phyloP scores from a whole-genome alignment of 495 filamentous ascomycete species.

The Rostrohypoxylon terebratum region DNA sequence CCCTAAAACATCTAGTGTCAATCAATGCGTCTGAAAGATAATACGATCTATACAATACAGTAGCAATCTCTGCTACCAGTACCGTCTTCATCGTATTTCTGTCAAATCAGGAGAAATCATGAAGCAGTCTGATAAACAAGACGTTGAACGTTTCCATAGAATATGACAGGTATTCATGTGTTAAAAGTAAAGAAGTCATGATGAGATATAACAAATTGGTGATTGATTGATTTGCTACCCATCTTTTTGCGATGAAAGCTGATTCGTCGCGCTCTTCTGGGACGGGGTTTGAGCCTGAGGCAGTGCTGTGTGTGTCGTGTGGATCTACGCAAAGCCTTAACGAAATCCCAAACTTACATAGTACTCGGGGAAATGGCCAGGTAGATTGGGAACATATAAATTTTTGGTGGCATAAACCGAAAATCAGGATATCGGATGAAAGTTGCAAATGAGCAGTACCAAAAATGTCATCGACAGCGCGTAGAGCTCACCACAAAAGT shows the following conservation, averaged over 20 bases:
- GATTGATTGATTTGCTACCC: not conserved
- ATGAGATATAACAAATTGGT: not conserved
- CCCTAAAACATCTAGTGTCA: too few relatives aligned
- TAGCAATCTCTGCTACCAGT: not conserved
- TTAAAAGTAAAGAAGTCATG: too few relatives aligned
- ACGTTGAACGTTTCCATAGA: too few relatives aligned
- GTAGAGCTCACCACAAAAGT: slow-evolving; percentile 38
- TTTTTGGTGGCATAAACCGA: not conserved
- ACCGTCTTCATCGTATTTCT: not conserved
- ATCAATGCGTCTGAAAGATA: too few relatives aligned
- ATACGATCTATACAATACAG: too few relatives aligned
- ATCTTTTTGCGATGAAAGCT: not conserved
- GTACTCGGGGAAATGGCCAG: not conserved
- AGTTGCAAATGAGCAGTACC: not conserved
- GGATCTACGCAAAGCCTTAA: not conserved
- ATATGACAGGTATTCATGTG: too few relatives aligned
- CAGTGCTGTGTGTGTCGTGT: not conserved
- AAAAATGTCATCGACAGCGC: slow-evolving; percentile 8
- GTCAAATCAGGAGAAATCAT: not conserved
- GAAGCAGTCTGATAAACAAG: too few relatives aligned
- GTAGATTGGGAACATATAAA: not conserved
- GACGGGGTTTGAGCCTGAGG: too few relatives aligned
- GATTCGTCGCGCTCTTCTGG: not conserved
- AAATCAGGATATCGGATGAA: not conserved
- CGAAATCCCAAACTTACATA: not conserved